Percentiles rank a stretch among this genome's conserved stretches.
Conservation (phyloP, 2,329 filamentous ascomycete genomes). For the Leptographium flavum region DNA sequence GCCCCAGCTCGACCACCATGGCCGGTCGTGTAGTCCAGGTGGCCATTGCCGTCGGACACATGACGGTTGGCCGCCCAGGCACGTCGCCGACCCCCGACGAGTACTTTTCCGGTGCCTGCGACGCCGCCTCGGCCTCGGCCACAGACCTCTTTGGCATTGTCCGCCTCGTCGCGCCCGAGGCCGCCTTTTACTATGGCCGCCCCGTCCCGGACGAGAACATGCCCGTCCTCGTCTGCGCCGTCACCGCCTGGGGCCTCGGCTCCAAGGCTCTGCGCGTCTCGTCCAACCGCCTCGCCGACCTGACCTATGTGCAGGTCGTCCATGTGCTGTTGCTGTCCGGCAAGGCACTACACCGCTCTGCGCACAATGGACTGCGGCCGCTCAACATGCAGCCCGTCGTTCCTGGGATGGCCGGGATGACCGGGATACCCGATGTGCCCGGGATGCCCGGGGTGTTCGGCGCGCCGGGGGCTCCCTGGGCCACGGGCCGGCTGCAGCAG, state of each 20-base stretch:
- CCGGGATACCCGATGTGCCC: no score
- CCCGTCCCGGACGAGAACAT: not conserved
- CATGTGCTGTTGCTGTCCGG: slow-evolving; percentile 7
- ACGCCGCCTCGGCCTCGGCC: not conserved
- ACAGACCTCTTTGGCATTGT: slow-evolving; percentile 4
- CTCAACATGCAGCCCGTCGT: no score
- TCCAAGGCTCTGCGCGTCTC: slow-evolving; percentile 1
- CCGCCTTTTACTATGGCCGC: slow-evolving; percentile 4
- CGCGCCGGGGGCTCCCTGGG: no score
- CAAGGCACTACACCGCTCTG: slow-evolving; percentile 1
- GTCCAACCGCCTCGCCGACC: not conserved
- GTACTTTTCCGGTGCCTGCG: slow-evolving; percentile 4
- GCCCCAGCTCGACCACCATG: slow-evolving; percentile 1
- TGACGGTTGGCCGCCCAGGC: no score
- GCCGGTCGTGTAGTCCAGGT: slow-evolving; percentile 7
- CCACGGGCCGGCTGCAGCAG: no score
- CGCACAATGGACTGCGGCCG: no score
- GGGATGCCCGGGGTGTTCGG: no score
- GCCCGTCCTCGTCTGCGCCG: slow-evolving; percentile 4
- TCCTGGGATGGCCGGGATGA: no score
- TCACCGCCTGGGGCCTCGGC: slow-evolving; percentile 9
- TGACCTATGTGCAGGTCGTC: slow-evolving; percentile 6
- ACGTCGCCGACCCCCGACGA: slow-evolving; percentile 2
- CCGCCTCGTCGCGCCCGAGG: slow-evolving; percentile 6
- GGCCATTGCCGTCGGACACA: slow-evolving; percentile 1